Conservation (phyloP, 331 rosid species). For the Rosa hybrid region DNA sequence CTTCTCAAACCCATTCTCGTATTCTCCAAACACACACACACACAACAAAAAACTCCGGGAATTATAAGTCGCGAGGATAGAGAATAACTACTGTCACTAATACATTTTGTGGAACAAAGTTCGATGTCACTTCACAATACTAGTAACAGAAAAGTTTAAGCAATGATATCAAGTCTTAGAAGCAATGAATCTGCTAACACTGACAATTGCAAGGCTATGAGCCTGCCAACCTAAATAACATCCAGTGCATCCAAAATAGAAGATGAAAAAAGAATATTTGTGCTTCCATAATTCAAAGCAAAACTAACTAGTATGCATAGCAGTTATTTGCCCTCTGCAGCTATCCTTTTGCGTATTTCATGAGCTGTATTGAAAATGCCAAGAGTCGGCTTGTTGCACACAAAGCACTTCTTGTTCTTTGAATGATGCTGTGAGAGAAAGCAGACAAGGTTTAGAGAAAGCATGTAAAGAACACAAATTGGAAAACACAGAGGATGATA, state of each 20-base stretch:
- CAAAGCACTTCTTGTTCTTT: conserved; percentile 92
- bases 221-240: conserved; percentile 35
- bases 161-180: neutral
- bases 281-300: too few relatives aligned
- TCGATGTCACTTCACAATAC: neutral
- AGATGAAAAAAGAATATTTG: too few relatives aligned
- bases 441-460: neutral
- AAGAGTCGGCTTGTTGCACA: conserved; percentile 86
- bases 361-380: conserved; percentile 36
- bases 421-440: conserved; percentile 70
- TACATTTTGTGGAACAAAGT: neutral
- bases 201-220: conserved; percentile 15
- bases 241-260: conserved; percentile 5
- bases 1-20: too few relatives aligned
- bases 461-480: neutral
- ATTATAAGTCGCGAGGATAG: neutral
- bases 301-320: too few relatives aligned
- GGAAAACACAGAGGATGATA: neutral
- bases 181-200: conserved; percentile 9
- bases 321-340: conserved; percentile 52
- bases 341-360: conserved; percentile 72
- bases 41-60: too few relatives aligned
- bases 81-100: neutral
- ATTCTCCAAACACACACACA: too few relatives aligned
- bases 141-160: neutral